Base-by-base conservation (phyloP, 257 asterid genomes). In the Ballota nigra region DNA sequence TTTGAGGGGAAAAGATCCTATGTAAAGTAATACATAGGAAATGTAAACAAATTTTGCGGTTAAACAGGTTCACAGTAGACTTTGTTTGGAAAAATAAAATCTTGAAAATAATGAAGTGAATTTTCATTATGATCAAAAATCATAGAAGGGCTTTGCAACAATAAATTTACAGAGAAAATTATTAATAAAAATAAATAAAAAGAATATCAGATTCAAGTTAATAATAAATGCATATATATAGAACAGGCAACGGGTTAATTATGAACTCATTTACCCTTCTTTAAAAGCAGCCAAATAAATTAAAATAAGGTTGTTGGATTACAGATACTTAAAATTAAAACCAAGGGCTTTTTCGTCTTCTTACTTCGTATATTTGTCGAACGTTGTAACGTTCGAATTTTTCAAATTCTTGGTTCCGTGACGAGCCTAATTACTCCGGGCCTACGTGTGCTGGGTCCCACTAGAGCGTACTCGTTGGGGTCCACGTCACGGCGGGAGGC, bases 391-490 rank as follows among this genome's bases (percentile, higher is more conserved):
- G 97, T 87, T 89, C 95, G 77, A 79, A 87, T 45, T 29, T 63
- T 91, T 91, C 92, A 87, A 91, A 89, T 75, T 59, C 3, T 43
- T 58, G 90, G 92, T 74, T 86, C 77, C 92, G 87, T 62, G 4
- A 83, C 92, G 82, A 75, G 82, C 82, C 91, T 80, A 71, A 22
- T 26, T 59, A 83, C 82, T 74, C 45, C 36, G 86, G 78, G 26
- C 33, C 80, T 82, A 57, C 23, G 64, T 53, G 66, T 61, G 11
- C 34, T n/a, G 41, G 82, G 86, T 11, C 80, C 84, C 79, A 61
- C 47, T 6, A 45, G 79, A 51, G 83, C 75, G 79, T 18, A 1
- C 36, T 33, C 20, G 53, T 10, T 70, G 76, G 77, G 74, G 60
- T 34, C 69, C 70, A 53, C 15, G 61, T 23, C 60, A 26, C 43